A percentile compares a stretch with the other conserved stretches of the same genome.
Conservation (phyloP, 164 flowering plant genomes). For the Amborella trichopoda region DNA sequence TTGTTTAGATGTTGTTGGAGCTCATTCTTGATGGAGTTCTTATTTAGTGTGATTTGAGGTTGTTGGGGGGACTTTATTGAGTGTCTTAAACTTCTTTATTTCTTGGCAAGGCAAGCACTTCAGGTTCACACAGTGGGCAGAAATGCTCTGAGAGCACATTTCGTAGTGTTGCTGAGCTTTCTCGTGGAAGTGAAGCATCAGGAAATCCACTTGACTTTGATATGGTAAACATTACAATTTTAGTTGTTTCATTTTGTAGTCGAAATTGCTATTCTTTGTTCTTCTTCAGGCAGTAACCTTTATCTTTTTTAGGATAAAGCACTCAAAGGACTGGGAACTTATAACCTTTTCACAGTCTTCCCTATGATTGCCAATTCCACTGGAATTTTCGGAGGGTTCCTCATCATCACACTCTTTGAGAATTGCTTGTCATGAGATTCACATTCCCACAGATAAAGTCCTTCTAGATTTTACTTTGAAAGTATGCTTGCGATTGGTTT, state of each 20-base stretch:
- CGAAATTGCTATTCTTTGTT: background rate
- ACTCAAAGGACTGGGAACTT: conserved; percentile 57
- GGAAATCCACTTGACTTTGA: conserved; percentile 30
- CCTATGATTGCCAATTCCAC: conserved; percentile 19
- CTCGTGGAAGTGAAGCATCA: conserved; percentile 30
- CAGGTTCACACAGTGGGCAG: conserved; percentile 15
- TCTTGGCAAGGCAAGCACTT: background rate
- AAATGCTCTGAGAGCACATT: conserved; percentile 40
- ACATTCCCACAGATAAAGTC: conserved; percentile 36
- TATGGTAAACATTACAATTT: conserved; percentile 40
- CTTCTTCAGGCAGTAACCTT: background rate
- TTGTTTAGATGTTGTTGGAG: too few species aligned
- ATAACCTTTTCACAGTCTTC: conserved; percentile 21
- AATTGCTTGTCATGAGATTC: conserved; percentile 29
- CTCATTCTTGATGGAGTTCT: too few species aligned
- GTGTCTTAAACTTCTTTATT: too few species aligned
- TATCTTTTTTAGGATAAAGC: conserved; percentile 72
- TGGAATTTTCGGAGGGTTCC: conserved; percentile 18
- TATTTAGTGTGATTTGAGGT: too few species aligned
- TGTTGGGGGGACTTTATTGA: too few species aligned
- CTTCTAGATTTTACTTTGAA: conserved; percentile 87
- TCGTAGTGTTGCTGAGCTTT: conserved; percentile 61
- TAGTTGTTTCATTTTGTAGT: background rate
- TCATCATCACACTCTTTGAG: conserved; percentile 8
- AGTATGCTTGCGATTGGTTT: conserved; percentile 51